A percentile compares a stretch with the other conserved stretches of the same genome.
Conservation (phyloP, 768 basidiomycete genomes). For the Tubosaeta sp. region DNA sequence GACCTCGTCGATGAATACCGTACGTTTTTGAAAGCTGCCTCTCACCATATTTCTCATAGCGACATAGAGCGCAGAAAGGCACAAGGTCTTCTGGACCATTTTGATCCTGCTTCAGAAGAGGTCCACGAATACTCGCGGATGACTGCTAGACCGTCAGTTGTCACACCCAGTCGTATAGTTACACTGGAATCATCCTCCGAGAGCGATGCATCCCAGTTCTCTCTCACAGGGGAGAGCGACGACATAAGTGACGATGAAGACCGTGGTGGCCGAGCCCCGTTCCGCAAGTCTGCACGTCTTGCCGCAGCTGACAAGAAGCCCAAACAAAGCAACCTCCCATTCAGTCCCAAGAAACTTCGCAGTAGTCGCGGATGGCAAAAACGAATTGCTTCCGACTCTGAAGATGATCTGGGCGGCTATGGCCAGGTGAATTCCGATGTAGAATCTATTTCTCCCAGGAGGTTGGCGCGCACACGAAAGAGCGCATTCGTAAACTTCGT, state of each 20-base stretch:
- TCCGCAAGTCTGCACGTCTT: slow-evolving; percentile 20
- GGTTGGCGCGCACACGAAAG: slow-evolving; percentile 48
- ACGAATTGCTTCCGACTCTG: slow-evolving; percentile 32
- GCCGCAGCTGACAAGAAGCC: slow-evolving; percentile 1
- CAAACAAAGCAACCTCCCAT: slow-evolving; percentile 44
- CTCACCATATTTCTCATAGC: slow-evolving; percentile 6
- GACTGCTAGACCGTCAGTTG: slow-evolving; percentile 34
- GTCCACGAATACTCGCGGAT: slow-evolving; percentile 61
- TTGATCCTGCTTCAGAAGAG: slow-evolving; percentile 53
- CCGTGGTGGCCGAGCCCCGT: neutral
- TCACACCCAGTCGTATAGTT: slow-evolving; percentile 4
- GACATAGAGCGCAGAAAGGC: slow-evolving; percentile 43
- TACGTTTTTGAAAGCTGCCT: slow-evolving; percentile 30
- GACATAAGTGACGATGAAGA: slow-evolving; percentile 14
- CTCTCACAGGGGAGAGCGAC: slow-evolving; percentile 29
- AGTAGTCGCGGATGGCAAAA: slow-evolving; percentile 25
- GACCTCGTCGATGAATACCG: slow-evolving; percentile 54
- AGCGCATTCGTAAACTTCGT: slow-evolving; percentile 34
- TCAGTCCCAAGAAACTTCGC: slow-evolving; percentile 64
- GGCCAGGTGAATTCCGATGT: slow-evolving; percentile 29
- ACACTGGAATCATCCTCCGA: slow-evolving; percentile 5
- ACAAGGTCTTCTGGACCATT: slow-evolving; percentile 41
- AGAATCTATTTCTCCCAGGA: slow-evolving; percentile 31
- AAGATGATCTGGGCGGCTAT: slow-evolving; percentile 37
- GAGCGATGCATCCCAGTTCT: slow-evolving; percentile 9